Percentiles rank a stretch among this genome's conserved stretches.
These are phyloP conservation scores for Lentinula lateritia DNA, from an alignment of 768 basidiomycete genomes.

Conservation along the genomic window DNA sequence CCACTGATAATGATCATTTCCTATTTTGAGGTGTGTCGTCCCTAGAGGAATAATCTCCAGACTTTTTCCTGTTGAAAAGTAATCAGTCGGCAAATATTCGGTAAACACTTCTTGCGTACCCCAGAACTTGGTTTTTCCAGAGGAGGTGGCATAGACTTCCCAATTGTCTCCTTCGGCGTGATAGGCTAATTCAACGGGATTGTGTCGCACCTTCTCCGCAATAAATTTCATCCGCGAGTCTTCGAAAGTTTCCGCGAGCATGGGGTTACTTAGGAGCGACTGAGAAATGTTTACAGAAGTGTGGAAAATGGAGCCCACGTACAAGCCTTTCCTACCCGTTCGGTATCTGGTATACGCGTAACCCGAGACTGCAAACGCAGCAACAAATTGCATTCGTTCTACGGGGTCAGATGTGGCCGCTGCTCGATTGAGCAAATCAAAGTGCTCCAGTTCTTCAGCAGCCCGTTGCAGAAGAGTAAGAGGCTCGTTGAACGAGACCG, in stretches of 20 bases:
- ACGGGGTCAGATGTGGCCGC: constrained; percentile 50
- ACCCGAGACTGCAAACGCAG: constrained; percentile 80
- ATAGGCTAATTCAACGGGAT: constrained; percentile 80
- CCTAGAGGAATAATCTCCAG: constrained; percentile 83
- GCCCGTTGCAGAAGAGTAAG: constrained; percentile 74
- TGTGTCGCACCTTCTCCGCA: constrained; percentile 84
- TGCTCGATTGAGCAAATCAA: constrained; percentile 62
- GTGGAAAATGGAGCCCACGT: constrained; percentile 23
- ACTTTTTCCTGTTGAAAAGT: constrained; percentile 62
- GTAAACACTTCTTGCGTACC: constrained; percentile 40
- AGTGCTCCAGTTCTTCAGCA: constrained; percentile 84
- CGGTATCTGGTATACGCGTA: constrained; percentile 80
- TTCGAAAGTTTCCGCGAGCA: constrained; percentile 87
- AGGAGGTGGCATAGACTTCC: constrained; percentile 71
- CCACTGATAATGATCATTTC: constrained; percentile 69
- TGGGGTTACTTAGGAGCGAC: constrained; percentile 59
- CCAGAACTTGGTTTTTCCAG: constrained; percentile 87
- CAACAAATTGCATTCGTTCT: constrained; percentile 68
- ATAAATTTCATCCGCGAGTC: constrained; percentile 76
- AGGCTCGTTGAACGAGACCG: constrained; percentile 90
- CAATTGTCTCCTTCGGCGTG: constrained; percentile 78
- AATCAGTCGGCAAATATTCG: constrained; percentile 11
- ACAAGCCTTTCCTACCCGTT: constrained; percentile 86
- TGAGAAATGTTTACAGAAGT: neutral
- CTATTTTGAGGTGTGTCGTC: constrained; percentile 60